Percentiles rank a stretch among this genome's conserved stretches.
Conservation (phyloP, 345 rosid genomes). For the Pugionium dolabratum region DNA sequence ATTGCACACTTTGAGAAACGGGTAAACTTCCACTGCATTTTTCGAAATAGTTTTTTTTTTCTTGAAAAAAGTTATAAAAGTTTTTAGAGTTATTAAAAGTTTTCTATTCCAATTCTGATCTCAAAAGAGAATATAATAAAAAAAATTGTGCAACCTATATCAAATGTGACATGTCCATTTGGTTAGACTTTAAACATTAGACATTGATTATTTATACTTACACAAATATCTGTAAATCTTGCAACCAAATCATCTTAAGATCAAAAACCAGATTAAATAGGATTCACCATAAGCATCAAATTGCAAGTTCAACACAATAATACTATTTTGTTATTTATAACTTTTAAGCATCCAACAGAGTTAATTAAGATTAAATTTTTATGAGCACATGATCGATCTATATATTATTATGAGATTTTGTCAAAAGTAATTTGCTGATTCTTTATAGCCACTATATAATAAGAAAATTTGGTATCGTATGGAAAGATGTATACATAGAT, state of each 20-base stretch:
- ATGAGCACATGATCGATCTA: background rate
- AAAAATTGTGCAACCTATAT: background rate
- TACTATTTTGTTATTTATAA: background rate
- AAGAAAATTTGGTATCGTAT: background rate
- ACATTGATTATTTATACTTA: background rate
- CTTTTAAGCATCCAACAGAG: background rate
- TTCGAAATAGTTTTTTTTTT: too few relatives aligned
- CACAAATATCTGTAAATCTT: background rate
- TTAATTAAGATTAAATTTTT: background rate
- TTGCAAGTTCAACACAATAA: background rate
- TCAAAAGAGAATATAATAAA: too few relatives aligned
- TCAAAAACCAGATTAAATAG: background rate
- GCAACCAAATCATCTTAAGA: background rate
- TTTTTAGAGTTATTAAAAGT: too few relatives aligned
- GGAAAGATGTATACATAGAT: background rate
- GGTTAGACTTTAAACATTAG: background rate
- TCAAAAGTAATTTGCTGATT: background rate
- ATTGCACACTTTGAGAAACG: too few relatives aligned
- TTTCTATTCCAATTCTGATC: too few relatives aligned
- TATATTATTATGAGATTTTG: background rate
- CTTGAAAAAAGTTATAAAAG: too few relatives aligned
- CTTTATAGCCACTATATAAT: background rate
- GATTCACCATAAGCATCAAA: constrained; percentile 10
- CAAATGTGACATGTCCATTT: constrained; percentile 11
- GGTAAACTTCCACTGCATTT: too few relatives aligned